Evolutionary conservation across 306 rosid species (phyloP).

Genomic region (Trifolium dubium): DNA sequence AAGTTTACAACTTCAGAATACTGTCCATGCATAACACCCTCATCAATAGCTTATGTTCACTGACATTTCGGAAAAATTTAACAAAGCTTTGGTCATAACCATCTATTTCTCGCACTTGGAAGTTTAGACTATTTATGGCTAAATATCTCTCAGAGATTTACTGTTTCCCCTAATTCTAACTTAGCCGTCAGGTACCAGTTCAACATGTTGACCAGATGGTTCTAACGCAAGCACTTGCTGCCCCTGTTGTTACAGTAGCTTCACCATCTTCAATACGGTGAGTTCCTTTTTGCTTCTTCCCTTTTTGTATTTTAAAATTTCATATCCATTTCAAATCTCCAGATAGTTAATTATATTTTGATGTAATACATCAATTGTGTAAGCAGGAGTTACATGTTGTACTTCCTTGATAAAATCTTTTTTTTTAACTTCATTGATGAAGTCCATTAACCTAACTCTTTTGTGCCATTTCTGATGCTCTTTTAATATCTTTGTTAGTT

Average conservation of each 20-base stretch:
- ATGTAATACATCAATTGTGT: constrained; percentile 14
- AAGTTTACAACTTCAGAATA: constrained; percentile 22
- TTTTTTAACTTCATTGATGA: constrained; percentile 1
- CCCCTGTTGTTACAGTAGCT: constrained; percentile 90
- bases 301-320: constrained; percentile 1
- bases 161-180: constrained; percentile 35
- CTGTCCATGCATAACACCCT: not conserved
- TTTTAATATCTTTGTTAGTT: constrained; percentile 27
- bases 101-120: not conserved
- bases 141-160: constrained; percentile 27
- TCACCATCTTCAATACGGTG: constrained; percentile 93
- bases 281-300: constrained; percentile 37
- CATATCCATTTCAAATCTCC: constrained; percentile 23
- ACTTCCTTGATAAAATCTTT: not conserved
- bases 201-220: constrained; percentile 63
- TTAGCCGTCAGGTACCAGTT: constrained; percentile 73
- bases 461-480: constrained; percentile 18
- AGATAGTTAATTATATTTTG: constrained; percentile 15
- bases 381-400: not conserved
- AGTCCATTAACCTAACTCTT: constrained; percentile 2
- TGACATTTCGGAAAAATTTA: not conserved
- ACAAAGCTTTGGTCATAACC: constrained; percentile 20
- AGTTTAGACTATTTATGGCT: constrained; percentile 9
- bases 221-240: constrained; percentile 73
- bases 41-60: not conserved